Percentiles rank a stretch among this genome's conserved stretches.
phyloP scores from a whole-genome alignment of 306 rosid species.

The Vicia sativa region DNA sequence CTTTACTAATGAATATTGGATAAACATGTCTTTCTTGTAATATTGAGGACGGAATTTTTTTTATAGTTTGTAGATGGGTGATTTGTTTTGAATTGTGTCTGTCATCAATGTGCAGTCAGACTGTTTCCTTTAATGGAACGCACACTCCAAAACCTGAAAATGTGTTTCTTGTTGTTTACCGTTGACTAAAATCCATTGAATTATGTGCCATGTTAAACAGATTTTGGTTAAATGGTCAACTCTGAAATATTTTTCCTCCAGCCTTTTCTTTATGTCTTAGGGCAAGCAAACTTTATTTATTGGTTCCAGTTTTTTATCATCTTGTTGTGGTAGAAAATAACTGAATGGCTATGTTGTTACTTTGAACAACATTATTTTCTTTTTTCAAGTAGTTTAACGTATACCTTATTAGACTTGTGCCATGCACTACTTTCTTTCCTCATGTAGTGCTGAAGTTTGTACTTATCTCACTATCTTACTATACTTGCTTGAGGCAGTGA shows the following conservation, averaged over 20 bases:
- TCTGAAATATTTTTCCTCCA: not conserved
- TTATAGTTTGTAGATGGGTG: slow-evolving; percentile 13
- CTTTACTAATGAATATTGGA: slow-evolving; percentile 31
- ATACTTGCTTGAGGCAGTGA: slow-evolving; percentile 33
- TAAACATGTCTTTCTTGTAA: slow-evolving; percentile 31
- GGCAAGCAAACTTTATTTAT: slow-evolving; percentile 20
- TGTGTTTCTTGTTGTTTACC: slow-evolving; percentile 12
- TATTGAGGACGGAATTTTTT: slow-evolving; percentile 26
- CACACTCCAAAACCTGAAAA: not conserved
- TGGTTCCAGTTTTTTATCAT: slow-evolving; percentile 25
- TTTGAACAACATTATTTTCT: slow-evolving; percentile 30
- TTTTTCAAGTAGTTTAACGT: slow-evolving; percentile 25
- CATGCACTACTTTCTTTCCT: slow-evolving; percentile 33
- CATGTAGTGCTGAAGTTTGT: slow-evolving; percentile 19
- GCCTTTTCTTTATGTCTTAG: not conserved
- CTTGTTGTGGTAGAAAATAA: slow-evolving; percentile 11
- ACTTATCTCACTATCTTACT: slow-evolving; percentile 22
- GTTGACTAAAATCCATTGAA: slow-evolving; percentile 22
- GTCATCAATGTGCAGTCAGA: slow-evolving; percentile 1
- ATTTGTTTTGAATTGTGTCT: slow-evolving; percentile 20
- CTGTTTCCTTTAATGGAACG: slow-evolving; percentile 13
- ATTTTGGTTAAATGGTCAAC: slow-evolving; percentile 12
- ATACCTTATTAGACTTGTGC: slow-evolving; percentile 26
- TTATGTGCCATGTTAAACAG: slow-evolving; percentile 20
- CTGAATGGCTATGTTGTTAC: slow-evolving; percentile 22